Conservation (phyloP, 139 green algal genomes). For the Spirogloea muscicola region DNA sequence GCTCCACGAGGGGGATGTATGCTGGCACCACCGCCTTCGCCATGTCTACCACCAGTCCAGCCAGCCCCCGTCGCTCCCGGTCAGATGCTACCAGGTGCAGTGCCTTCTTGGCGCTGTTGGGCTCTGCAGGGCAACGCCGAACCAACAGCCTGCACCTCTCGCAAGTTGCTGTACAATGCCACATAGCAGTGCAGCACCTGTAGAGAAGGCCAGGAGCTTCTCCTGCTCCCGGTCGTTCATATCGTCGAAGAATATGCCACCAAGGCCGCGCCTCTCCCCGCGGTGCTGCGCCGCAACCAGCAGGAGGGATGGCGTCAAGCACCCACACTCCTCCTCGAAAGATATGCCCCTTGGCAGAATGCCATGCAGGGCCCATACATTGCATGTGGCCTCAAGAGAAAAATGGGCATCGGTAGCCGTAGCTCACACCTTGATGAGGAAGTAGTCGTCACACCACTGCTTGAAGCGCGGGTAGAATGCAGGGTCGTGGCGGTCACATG, state of each 20-base stretch:
- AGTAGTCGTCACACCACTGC: constrained; percentile 96
- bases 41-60: too few species aligned
- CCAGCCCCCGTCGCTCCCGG: too few species aligned
- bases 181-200: constrained; percentile 37
- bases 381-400: too few species aligned
- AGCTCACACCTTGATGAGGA: constrained; percentile 74
- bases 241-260: constrained; percentile 99
- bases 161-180: not conserved
- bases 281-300: constrained; percentile 64
- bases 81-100: too few species aligned
- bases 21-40: constrained; percentile 47
- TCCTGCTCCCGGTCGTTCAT: constrained; percentile 72
- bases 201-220: constrained; percentile 65
- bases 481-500: constrained; percentile 91
- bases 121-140: too few species aligned
- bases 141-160: too few species aligned
- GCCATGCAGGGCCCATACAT: not conserved
- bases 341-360: not conserved
- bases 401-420: too few species aligned
- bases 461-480: constrained; percentile 91
- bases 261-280: constrained; percentile 76
- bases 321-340: too few species aligned
- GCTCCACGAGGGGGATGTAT: constrained; percentile 87
- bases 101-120: too few species aligned
- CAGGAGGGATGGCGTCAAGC: not conserved